Conservation (phyloP, 176 grass and related monocot species). For the Triticum dicoccoides region DNA sequence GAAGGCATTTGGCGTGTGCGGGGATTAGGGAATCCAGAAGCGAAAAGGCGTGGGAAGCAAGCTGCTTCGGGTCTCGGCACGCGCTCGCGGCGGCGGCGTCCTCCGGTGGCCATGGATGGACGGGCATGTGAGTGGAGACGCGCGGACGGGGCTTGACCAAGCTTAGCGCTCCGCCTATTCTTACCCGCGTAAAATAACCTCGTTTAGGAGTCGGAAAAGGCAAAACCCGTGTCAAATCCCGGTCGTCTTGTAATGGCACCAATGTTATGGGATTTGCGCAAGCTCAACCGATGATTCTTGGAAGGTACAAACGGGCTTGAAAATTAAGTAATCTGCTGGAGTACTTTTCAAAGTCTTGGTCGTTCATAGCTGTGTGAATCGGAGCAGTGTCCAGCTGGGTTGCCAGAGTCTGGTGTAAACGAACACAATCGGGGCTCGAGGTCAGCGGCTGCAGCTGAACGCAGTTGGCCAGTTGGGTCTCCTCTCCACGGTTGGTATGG, state of each 20-base stretch:
- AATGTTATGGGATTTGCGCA: neutral
- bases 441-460: conserved; percentile 9
- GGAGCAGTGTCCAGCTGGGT: too few relatives aligned
- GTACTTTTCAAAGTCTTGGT: neutral
- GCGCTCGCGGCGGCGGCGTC: neutral
- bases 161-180: neutral
- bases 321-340: too few relatives aligned
- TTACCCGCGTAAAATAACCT: neutral
- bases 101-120: neutral
- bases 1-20: conserved; percentile 25
- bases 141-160: neutral
- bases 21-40: neutral
- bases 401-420: neutral
- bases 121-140: neutral
- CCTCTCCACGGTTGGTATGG: conserved; percentile 17
- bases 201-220: neutral
- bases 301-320: neutral
- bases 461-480: neutral
- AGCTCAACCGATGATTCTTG: neutral
- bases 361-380: too few relatives aligned
- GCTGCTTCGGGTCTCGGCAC: neutral
- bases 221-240: neutral
- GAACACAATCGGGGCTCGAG: neutral
- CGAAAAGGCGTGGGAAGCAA: conserved; percentile 31
- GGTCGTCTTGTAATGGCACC: neutral